Base-by-base conservation (phyloP, 495 filamentous ascomycete genomes). In the Aspergillus saccharolyticus region DNA sequence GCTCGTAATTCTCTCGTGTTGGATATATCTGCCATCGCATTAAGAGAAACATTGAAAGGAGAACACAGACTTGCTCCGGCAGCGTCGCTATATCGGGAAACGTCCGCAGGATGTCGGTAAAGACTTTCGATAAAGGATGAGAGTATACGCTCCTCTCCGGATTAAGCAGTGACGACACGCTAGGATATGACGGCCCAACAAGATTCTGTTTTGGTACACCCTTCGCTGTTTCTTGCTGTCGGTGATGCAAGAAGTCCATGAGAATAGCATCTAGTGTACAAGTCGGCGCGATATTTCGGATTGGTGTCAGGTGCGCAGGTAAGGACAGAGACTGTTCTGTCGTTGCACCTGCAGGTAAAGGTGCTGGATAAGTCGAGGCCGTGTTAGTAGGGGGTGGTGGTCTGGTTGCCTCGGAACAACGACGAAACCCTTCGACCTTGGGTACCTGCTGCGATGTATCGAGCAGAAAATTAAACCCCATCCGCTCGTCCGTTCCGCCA, bases 1-100 rank as follows among this genome's bases (percentile, higher is more conserved):
- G 78, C 18, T 84, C 77, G 65, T 87, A 90, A 70, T 89, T 91
- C 59, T 88, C 85, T 46, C 74, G 76, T 4, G 89, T 89, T 0
- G 89, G 89, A 10, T 74, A 77, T 20, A 95, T 84, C 63, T 86
- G 84, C 89, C 89, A 95, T 2, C 89, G 84, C 86, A 91, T 89
- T 51, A 89, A 64, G 9, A 90, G 80, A 68, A 92, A 93, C 89
- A 91, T 93, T 64, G 81, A 70, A 62, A 87, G 89, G n/a, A 93
- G 76, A 6, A 91, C 80, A 17, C 84, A 89, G 3, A 91, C 82
- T 61, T 88, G 85, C 67, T 92, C 90, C 4, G 90, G 89, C 0
- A 92, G 77, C 2, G 72, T 71, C 14, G 72, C 73, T 8, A 95
- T 79, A 57, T 85, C 83, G 0, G 89, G 88, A 59, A 93, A 91